Evolutionary conservation across 1,139 yeast genomes (phyloP).

Genomic region (Suzukiozyma palmioleophila): DNA sequence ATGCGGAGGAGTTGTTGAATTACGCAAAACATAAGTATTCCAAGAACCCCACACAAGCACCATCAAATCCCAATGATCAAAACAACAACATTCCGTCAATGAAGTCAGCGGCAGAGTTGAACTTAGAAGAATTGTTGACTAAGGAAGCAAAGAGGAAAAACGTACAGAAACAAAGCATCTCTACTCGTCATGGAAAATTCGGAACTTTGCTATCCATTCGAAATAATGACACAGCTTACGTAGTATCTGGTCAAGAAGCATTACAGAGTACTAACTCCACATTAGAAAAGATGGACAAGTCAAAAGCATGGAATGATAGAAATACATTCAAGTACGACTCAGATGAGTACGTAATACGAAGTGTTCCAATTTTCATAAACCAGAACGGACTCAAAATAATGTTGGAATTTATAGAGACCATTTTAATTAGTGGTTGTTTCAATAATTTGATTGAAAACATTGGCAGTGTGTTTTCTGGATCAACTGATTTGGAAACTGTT

Average conservation of each 20-base stretch:
- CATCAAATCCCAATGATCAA: constrained; percentile 4
- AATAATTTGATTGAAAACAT: constrained; percentile 57
- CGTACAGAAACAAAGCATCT: constrained; percentile 46
- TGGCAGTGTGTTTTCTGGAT: constrained; percentile 40
- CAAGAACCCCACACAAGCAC: not conserved
- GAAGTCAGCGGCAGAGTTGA: constrained; percentile 29
- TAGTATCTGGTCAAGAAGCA: constrained; percentile 73
- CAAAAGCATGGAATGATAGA: constrained; percentile 61
- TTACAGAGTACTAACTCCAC: constrained; percentile 43
- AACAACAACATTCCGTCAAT: constrained; percentile 15
- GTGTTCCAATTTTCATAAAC: constrained; percentile 24
- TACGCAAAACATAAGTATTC: constrained; percentile 3
- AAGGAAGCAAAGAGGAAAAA: constrained; percentile 55
- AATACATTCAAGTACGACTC: constrained; percentile 42
- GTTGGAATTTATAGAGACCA: constrained; percentile 44
- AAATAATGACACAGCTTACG: constrained; percentile 52
- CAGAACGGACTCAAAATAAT: constrained; percentile 31
- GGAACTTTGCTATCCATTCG: constrained; percentile 79
- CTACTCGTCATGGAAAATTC: constrained; percentile 84
- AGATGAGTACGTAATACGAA: constrained; percentile 30
- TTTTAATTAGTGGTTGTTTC: constrained; percentile 71
- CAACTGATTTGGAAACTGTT: constrained; percentile 33
- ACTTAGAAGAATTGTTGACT: constrained; percentile 50
- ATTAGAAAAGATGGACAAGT: constrained; percentile 56
- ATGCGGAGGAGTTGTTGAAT: constrained; percentile 22